Base-by-base conservation (phyloP, 768 basidiomycete genomes). In the Lactifluus piperatus region DNA sequence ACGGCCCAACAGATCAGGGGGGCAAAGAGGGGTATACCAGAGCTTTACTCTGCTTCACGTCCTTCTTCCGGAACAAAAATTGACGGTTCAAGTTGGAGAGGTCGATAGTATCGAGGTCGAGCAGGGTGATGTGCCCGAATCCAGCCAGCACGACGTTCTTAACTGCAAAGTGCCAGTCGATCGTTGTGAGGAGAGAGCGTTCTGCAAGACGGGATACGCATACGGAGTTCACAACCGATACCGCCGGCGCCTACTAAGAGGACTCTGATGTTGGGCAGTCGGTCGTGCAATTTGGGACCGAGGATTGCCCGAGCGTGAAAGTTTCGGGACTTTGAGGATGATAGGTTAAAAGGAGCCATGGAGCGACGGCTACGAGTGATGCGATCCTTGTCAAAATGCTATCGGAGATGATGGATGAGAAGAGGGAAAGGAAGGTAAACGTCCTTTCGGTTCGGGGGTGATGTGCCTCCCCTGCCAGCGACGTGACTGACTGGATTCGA, bases 21-120 rank as follows among this genome's bases (percentile, higher is more conserved):
- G 39, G 27, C n/a, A n/a, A n/a, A 49, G 43, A 8, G 37, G 4
- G n/a, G 62, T 83, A 44, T 59, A 92, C 94, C 73, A 94, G 68
- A 2, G 95, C 90, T 75, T 99, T 99, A 67, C 94, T 88, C 68
- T 97, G 90, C 69, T 97, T 97, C 56, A 99, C 88, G 67, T 98
- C 94, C 68, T 95, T 95, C 74, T 97, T 98, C 62, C 82, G 81
- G 75, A 99, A 99, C 41, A 99, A 76, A 71, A 98, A 99, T 67
- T 98, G 95, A 22, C 95, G 82, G 68, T 99, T 99, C 53, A 98
- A 77, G 70, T 99, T 99, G 50, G 93, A 95, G 44, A 99, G 78
- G 77, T 99, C 95, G 71, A 99, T 99, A 20, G 95, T 99, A 73
- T 99, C 95, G 63, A 99, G 79, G 73, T 99, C 95, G 58, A 99